Conservation (phyloP, 345 rosid species). For the Linum tenue region DNA sequence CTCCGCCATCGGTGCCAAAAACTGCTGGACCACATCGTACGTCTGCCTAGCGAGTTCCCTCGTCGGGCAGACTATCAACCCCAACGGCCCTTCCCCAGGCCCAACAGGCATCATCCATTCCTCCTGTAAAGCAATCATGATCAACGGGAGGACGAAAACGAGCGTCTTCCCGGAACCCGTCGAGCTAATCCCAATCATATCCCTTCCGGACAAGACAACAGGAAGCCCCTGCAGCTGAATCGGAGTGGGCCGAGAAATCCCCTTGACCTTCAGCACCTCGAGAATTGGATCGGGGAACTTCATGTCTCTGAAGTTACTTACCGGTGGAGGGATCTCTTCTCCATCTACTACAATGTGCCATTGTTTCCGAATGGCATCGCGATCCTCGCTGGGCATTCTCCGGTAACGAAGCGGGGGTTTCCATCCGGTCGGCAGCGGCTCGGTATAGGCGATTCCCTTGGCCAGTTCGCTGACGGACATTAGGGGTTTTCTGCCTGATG, state of each 20-base stretch:
- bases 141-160: conserved; percentile 79
- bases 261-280: conserved; percentile 59
- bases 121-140: conserved; percentile 85
- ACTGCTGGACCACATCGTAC: conserved; percentile 75
- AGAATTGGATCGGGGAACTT: conserved; percentile 65
- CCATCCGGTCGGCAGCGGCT: conserved; percentile 80
- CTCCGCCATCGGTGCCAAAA: conserved; percentile 49
- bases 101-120: conserved; percentile 85
- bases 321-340: conserved; percentile 74
- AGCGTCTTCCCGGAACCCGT: conserved; percentile 87
- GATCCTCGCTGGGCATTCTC: conserved; percentile 43
- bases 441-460: conserved; percentile 75
- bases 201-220: conserved; percentile 66
- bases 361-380: conserved; percentile 68
- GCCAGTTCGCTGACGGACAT: conserved; percentile 88
- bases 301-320: conserved; percentile 78
- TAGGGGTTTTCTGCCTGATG: conserved; percentile 64
- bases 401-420: conserved; percentile 65
- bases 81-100: conserved; percentile 86
- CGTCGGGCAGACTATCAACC: conserved; percentile 71
- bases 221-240: conserved; percentile 98
- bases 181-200: conserved; percentile 91
- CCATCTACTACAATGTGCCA: conserved; percentile 93
- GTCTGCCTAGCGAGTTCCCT: conserved; percentile 92
- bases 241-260: conserved; percentile 87